Conservation (phyloP, 805 yeast species). For the Candida ascalaphidarum region DNA sequence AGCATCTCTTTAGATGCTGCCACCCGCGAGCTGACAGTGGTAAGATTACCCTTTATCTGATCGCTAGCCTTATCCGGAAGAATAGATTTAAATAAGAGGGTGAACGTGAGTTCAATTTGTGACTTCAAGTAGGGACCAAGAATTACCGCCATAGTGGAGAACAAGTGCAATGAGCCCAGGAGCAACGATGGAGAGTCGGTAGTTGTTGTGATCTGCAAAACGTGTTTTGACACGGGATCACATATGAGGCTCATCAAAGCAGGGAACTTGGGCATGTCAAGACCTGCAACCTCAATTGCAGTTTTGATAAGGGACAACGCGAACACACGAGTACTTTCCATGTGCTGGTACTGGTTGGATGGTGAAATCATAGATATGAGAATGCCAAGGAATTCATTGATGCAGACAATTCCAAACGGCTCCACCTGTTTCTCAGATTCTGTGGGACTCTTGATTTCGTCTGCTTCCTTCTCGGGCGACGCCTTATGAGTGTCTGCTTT, state of each 20-base stretch:
- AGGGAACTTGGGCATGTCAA: conserved; percentile 48
- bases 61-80: conserved; percentile 21
- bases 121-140: conserved; percentile 59
- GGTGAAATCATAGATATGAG: conserved; percentile 77
- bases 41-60: conserved; percentile 10
- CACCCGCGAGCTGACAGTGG: conserved; percentile 15
- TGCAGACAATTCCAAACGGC: conserved; percentile 67
- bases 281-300: conserved; percentile 77
- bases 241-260: conserved; percentile 60
- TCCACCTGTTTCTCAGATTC: background rate
- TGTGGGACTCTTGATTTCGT: background rate
- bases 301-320: conserved; percentile 70
- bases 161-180: conserved; percentile 67
- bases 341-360: conserved; percentile 72
- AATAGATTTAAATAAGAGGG: conserved; percentile 53
- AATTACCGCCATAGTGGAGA: conserved; percentile 62
- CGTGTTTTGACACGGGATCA: conserved; percentile 78
- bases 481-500: no score
- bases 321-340: conserved; percentile 79
- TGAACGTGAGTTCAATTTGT: conserved; percentile 71
- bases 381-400: conserved; percentile 68
- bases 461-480: background rate
- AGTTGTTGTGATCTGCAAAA: conserved; percentile 70
- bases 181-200: conserved; percentile 66
- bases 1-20: conserved; percentile 64